phyloP scores from a whole-genome alignment of 768 basidiomycete species.

The Tulasnella sp. region DNA sequence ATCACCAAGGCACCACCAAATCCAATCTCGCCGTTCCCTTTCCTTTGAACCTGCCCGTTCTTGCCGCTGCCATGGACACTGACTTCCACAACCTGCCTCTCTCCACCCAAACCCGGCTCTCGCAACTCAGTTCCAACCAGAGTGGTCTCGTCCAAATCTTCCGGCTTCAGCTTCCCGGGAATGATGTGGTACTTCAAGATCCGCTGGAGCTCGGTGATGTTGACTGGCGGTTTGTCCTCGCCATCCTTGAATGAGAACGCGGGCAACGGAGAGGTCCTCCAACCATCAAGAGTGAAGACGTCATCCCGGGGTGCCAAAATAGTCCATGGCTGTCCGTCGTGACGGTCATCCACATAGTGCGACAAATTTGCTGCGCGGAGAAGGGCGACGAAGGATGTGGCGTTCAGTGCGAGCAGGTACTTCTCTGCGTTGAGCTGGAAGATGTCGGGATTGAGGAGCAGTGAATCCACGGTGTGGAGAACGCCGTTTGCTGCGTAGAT shows the following conservation, averaged over 20 bases:
- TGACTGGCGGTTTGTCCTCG: slow-evolving; percentile 45
- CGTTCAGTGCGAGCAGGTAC: slow-evolving; percentile 86
- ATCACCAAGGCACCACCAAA: slow-evolving; percentile 83
- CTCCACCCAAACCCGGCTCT: slow-evolving; percentile 64
- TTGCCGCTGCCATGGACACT: slow-evolving; percentile 44
- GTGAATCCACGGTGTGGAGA: slow-evolving; percentile 77
- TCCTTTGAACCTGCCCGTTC: slow-evolving; percentile 35
- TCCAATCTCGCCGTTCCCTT: slow-evolving; percentile 53
- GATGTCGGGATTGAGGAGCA: slow-evolving; percentile 72
- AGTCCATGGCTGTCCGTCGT: slow-evolving; percentile 42
- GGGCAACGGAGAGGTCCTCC: slow-evolving; percentile 46
- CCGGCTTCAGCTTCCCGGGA: slow-evolving; percentile 67
- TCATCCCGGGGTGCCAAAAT: slow-evolving; percentile 91
- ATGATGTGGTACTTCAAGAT: slow-evolving; percentile 87
- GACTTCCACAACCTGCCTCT: slow-evolving; percentile 65
- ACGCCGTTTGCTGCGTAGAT: slow-evolving; percentile 95
- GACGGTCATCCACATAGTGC: slow-evolving; percentile 37
- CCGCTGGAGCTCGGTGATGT: slow-evolving; percentile 57
- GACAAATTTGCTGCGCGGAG: slow-evolving; percentile 76
- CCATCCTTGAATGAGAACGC: slow-evolving; percentile 41
- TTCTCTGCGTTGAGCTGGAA: slow-evolving; percentile 89
- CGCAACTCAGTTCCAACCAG: slow-evolving; percentile 74
- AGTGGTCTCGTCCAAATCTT: slow-evolving; percentile 67
- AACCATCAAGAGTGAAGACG: slow-evolving; percentile 46
- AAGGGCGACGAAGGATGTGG: slow-evolving; percentile 83